Evolutionary conservation across 768 basidiomycete species (phyloP), one percentile per base, ranked within the genome.

Genomic region (Mrakia gelida): DNA sequence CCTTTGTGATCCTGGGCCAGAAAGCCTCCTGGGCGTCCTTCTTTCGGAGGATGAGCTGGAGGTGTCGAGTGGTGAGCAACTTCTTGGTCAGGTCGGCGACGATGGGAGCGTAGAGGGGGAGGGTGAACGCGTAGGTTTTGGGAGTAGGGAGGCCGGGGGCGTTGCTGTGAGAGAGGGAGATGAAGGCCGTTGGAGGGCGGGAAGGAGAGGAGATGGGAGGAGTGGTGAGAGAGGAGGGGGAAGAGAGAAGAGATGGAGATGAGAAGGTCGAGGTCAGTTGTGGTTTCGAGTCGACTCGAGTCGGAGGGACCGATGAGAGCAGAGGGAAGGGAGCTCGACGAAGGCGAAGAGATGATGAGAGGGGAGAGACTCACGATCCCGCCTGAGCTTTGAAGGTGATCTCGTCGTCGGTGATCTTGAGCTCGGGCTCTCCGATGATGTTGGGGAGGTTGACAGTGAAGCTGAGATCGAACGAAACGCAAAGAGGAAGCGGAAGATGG

Each of bases 1-100:
- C 92, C 85, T 96, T 94, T 68, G 92, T 94, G 73, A 98, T 87
- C 77, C 95, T 89, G 34, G 93, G 92, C 96, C 96, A 98, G 85
- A 88, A 98, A 81, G 94, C 96, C 21, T 86, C 83, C 82, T 90
- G 85, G 43, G 84, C 82, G 76, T 90, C 90, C 84, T 94, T 93
- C 86, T 98, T 98, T 84, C 90, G 90, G 75, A 98, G 87, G 70
- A 90, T 85, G 65, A 90, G 86, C 80, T 84, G 82, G 68, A 98
- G 84, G 56, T 89, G 87, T 77, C 96, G 92, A 61, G 90, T 88
- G 5, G 88, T 89, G 30, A 92, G 86, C 73, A 84, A 87, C 83
- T 89, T 87, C 79, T 86, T 86, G 73, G 90, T 91, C 82, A 70
- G 56, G 71, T 81, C 16, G 18, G 65, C 30, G 38, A 26, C 70